A percentile compares a stretch with the other conserved stretches of the same genome.
Evolutionary conservation across 31 red algal genomes (phyloP).

Genomic region (Endocladia muricata): DNA sequence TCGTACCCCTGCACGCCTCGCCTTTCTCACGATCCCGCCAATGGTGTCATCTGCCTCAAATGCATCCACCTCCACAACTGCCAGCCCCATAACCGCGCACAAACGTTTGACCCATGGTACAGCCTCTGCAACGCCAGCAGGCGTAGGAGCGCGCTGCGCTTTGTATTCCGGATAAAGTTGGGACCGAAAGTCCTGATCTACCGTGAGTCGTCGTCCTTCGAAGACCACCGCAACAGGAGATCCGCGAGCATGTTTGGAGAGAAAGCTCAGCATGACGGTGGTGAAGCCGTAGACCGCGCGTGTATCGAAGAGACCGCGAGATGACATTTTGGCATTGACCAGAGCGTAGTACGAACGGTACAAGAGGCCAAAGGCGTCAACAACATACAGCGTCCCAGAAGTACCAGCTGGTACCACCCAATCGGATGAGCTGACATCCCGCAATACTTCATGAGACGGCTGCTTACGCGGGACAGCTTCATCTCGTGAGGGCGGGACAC

Average conservation of each 20-base stretch:
- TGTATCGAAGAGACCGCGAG: conserved; percentile 18
- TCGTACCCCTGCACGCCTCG: background rate
- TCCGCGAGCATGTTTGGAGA: conserved; percentile 11
- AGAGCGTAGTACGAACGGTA: conserved; percentile 61
- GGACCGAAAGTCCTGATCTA: conserved; percentile 31
- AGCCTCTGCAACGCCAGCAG: conserved; percentile 18
- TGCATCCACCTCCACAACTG: conserved; percentile 38
- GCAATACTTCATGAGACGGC: too few species aligned
- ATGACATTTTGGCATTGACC: background rate
- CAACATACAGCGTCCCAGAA: conserved; percentile 21
- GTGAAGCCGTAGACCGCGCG: conserved; percentile 45
- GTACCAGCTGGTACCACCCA: background rate
- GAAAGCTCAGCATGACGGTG: conserved; percentile 24
- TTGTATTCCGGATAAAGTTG: conserved; percentile 66
- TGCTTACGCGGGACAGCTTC: too few species aligned
- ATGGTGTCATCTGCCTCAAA: conserved; percentile 84
- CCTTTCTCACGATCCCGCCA: conserved; percentile 27
- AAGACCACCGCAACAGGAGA: conserved; percentile 51
- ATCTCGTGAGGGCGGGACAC: too few species aligned
- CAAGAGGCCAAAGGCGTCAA: conserved; percentile 60
- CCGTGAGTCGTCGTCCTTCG: conserved; percentile 13
- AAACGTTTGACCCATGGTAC: conserved; percentile 55
- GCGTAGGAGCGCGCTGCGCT: conserved; percentile 37
- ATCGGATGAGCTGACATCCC: too few species aligned
- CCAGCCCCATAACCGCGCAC: conserved; percentile 22